Evolutionary conservation across 495 filamentous ascomycete species (phyloP).

Genomic region (Aspergillus cristatus): DNA sequence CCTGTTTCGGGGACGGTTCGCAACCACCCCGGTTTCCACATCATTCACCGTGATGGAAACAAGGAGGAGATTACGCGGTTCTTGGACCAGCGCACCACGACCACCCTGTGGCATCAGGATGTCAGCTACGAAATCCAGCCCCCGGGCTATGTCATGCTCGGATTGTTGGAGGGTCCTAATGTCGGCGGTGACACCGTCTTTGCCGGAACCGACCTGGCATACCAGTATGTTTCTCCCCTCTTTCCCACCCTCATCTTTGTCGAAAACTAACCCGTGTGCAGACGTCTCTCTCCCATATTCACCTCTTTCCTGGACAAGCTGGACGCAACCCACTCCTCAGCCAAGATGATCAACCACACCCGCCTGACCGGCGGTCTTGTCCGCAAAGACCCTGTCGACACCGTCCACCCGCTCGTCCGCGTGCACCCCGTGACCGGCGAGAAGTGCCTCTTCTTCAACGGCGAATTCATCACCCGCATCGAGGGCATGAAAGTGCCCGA

Average conservation of each 20-base stretch:
- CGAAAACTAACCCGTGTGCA: conserved; percentile 6
- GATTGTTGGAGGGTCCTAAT: conserved; percentile 46
- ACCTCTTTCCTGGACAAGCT: conserved; percentile 66
- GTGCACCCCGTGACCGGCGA: conserved; percentile 69
- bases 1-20: conserved; percentile 45
- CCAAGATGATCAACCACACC: conserved; percentile 63
- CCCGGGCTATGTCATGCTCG: conserved; percentile 49
- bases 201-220: conserved; percentile 66
- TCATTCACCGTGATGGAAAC: conserved; percentile 53
- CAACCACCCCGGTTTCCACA: conserved; percentile 48
- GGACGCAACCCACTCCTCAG: conserved; percentile 62
- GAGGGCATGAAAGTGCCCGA: conserved; percentile 59
- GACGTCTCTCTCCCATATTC: conserved; percentile 55
- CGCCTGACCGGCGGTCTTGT: conserved; percentile 52
- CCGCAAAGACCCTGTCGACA: conserved; percentile 59
- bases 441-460: conserved; percentile 73
- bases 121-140: conserved; percentile 53
- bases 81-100: conserved; percentile 45
- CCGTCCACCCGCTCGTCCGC: conserved; percentile 64
- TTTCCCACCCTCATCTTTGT: background rate
- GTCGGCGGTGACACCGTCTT: conserved; percentile 72
- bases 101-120: conserved; percentile 52
- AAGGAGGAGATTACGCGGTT: conserved; percentile 45
- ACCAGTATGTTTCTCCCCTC: conserved; percentile 38
- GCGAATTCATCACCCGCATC: conserved; percentile 71